A percentile compares a stretch with the other conserved stretches of the same genome.
These are phyloP conservation scores for Hymenoscyphus salicellus DNA, from an alignment of 2,329 filamentous ascomycete genomes.

Conservation along the genomic window DNA sequence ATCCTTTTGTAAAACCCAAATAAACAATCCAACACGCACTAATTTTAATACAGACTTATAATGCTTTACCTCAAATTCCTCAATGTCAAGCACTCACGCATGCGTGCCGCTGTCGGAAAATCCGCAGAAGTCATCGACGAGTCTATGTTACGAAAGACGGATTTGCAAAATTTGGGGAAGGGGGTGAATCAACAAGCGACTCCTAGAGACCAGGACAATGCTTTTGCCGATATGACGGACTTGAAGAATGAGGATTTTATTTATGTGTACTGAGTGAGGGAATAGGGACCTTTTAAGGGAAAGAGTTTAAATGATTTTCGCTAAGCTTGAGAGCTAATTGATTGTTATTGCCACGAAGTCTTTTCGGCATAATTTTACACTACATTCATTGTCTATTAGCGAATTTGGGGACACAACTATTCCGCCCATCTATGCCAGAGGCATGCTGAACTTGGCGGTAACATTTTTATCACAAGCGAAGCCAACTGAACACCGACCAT, in stretches of 20 bases:
- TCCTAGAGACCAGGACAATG: slow-evolving; percentile 42
- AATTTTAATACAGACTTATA: slow-evolving; percentile 25
- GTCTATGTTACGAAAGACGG: slow-evolving; percentile 48
- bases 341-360: too few species aligned
- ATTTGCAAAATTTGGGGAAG: slow-evolving; percentile 11
- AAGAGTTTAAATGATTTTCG: neutral
- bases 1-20: neutral
- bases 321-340: neutral
- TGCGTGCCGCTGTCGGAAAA: slow-evolving; percentile 58
- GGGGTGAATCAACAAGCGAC: slow-evolving; percentile 2
- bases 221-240: slow-evolving; percentile 58
- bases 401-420: too few species aligned
- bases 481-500: too few species aligned
- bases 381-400: too few species aligned
- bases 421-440: too few species aligned
- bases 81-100: slow-evolving; percentile 53
- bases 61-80: slow-evolving; percentile 49
- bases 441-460: too few species aligned
- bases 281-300: neutral
- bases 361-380: too few species aligned
- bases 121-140: slow-evolving; percentile 54
- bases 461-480: too few species aligned
- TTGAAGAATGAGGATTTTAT: slow-evolving; percentile 62
- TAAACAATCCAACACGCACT: neutral
- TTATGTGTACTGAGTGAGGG: slow-evolving; percentile 42